Evolutionary conservation across 2,329 filamentous ascomycete genomes (phyloP).

Genomic region (Trichoderma oligosporum): DNA sequence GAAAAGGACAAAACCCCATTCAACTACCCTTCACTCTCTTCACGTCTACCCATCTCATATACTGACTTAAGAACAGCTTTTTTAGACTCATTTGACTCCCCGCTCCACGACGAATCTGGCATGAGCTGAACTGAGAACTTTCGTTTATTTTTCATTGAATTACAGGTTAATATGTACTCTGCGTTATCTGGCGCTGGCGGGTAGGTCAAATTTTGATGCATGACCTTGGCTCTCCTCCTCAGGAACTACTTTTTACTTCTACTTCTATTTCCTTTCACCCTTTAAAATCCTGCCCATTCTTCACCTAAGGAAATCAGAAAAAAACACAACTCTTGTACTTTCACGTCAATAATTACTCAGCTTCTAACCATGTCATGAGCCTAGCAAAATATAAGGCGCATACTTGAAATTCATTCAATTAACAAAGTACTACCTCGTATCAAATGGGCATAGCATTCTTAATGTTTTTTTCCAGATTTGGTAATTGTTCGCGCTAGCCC

Average conservation of each 20-base stretch:
- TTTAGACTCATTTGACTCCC: slow-evolving; percentile 64
- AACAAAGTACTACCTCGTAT: no score
- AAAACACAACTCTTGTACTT: no score
- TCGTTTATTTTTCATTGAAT: not conserved
- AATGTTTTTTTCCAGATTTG: slow-evolving; percentile 8
- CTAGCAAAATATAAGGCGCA: no score
- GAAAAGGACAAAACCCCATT: slow-evolving; percentile 6
- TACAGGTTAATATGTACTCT: slow-evolving; percentile 16
- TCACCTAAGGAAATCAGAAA: no score
- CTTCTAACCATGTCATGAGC: no score
- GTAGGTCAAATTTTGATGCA: slow-evolving; percentile 11
- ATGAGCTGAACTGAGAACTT: not conserved
- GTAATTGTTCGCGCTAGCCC: slow-evolving; percentile 11
- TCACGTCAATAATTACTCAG: no score
- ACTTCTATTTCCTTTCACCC: no score
- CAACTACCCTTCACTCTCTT: slow-evolving; percentile 32
- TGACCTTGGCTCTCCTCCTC: slow-evolving; percentile 1
- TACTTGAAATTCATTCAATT: no score
- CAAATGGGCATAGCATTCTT: no score
- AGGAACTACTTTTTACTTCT: not conserved
- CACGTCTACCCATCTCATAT: slow-evolving; percentile 30
- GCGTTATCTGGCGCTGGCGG: not conserved
- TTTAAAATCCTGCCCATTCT: no score
- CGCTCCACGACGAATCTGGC: slow-evolving; percentile 36
- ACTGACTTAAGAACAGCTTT: slow-evolving; percentile 45